A percentile compares a stretch with the other conserved stretches of the same genome.
Evolutionary conservation across 2,329 filamentous ascomycete species (phyloP).

Genomic region (Escovopsis sp.): DNA sequence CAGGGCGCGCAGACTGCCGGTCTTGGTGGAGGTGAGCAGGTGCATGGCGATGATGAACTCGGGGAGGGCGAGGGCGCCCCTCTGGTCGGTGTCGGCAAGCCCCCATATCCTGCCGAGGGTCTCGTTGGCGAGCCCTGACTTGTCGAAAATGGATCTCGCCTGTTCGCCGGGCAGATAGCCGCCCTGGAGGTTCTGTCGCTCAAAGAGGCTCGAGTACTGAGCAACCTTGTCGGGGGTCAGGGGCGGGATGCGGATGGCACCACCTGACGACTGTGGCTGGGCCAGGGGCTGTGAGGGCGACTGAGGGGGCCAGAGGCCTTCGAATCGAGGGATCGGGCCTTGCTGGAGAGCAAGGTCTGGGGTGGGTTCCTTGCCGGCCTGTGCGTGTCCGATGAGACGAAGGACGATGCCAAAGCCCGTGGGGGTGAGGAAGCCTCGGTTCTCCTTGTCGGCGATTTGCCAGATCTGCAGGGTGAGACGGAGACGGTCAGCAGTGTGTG

Average conservation of each 20-base stretch:
- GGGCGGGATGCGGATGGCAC: slow-evolving; percentile 73
- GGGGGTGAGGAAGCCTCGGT: slow-evolving; percentile 83
- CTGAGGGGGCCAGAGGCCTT: slow-evolving; percentile 42
- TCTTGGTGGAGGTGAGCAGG: slow-evolving; percentile 81
- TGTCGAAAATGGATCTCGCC: slow-evolving; percentile 90
- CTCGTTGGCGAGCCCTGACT: slow-evolving; percentile 79
- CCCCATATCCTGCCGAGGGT: slow-evolving; percentile 92
- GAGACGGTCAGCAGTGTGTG: too few species aligned
- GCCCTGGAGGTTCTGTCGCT: slow-evolving; percentile 68
- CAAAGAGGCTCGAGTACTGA: slow-evolving; percentile 82
- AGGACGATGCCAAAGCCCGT: slow-evolving; percentile 87
- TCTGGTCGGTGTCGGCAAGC: slow-evolving; percentile 83
- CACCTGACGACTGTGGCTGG: slow-evolving; percentile 46
- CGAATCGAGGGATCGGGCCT: slow-evolving; percentile 84
- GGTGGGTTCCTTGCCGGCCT: slow-evolving; percentile 70
- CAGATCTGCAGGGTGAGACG: slow-evolving; percentile 54
- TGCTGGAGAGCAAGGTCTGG: slow-evolving; percentile 70
- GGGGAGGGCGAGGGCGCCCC: slow-evolving; percentile 69
- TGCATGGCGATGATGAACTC: slow-evolving; percentile 99
- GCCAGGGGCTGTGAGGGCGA: slow-evolving; percentile 34
- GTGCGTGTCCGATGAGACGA: slow-evolving; percentile 88
- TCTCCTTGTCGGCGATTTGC: slow-evolving; percentile 96
- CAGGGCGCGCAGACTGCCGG: slow-evolving; percentile 61
- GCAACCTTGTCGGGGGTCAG: slow-evolving; percentile 76
- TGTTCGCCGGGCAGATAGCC: slow-evolving; percentile 64